These are phyloP conservation scores for Globisporangium uncinulatum DNA, from an alignment of 352 stramenopile genomes.

Conservation along the genomic window DNA sequence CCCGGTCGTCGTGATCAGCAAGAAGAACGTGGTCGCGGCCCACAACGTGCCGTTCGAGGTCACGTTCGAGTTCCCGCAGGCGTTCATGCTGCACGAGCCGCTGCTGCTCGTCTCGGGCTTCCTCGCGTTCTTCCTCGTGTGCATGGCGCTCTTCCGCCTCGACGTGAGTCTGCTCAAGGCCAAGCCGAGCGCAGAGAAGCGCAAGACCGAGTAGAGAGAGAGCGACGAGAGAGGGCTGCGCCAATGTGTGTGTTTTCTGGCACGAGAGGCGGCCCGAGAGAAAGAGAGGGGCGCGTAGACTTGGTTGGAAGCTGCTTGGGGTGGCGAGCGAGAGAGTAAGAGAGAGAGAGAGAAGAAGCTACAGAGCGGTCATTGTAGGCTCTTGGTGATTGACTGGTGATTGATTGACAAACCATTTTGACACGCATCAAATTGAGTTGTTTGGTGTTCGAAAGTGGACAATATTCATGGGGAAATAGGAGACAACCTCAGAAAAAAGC, in stretches of 20 bases:
- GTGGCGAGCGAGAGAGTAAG: no score
- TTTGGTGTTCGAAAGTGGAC: neutral
- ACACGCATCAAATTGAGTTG: neutral
- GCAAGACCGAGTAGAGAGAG: constrained; percentile 57
- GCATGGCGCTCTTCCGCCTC: constrained; percentile 80
- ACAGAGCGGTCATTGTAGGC: no score
- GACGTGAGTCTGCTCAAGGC: constrained; percentile 66
- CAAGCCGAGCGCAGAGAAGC: constrained; percentile 33
- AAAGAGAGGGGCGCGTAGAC: neutral
- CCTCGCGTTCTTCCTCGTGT: constrained; percentile 79
- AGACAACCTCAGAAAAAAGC: neutral
- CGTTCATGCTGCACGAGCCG: constrained; percentile 85
- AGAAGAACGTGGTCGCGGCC: constrained; percentile 78
- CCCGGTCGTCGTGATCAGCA: constrained; percentile 74
- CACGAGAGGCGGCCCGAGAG: neutral
- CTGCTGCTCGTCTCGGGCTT: constrained; percentile 82
- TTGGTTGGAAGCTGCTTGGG: neutral
- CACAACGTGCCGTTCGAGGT: constrained; percentile 85
- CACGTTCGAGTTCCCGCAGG: constrained; percentile 77
- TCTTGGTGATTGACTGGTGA: neutral
- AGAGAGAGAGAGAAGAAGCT: no score
- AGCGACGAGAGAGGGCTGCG: constrained; percentile 10
- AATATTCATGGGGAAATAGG: neutral
- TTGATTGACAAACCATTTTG: neutral
- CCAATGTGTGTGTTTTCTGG: constrained; percentile 1